A percentile compares a stretch with the other conserved stretches of the same genome.
Evolutionary conservation across 1,284 basidiomycete genomes (phyloP).

Genomic region (Fomitopsis schrenkii): DNA sequence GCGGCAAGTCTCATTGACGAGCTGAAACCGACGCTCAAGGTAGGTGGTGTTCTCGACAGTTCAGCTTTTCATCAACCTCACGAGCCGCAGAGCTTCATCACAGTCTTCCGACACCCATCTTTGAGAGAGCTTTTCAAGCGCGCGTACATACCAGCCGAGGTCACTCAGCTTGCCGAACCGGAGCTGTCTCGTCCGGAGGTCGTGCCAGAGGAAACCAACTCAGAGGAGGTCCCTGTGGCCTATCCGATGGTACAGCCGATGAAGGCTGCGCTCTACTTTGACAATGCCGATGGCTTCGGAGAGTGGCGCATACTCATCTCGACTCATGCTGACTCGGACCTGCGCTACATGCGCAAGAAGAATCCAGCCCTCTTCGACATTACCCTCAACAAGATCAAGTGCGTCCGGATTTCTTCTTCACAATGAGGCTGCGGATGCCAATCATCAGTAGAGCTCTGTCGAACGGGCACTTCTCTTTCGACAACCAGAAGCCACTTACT

Average conservation of each 20-base stretch:
- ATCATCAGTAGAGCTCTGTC: constrained; percentile 50
- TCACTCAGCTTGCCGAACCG: neutral
- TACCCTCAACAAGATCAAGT: constrained; percentile 60
- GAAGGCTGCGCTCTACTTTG: constrained; percentile 46
- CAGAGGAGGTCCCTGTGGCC: constrained; percentile 18
- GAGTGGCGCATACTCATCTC: constrained; percentile 50
- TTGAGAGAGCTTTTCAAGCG: neutral
- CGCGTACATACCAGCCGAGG: neutral
- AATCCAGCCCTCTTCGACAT: constrained; percentile 42
- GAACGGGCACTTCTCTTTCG: constrained; percentile 60
- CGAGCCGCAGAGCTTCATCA: constrained; percentile 17
- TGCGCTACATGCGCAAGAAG: constrained; percentile 36
- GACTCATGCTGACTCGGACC: constrained; percentile 37
- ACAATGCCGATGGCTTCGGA: constrained; percentile 48
- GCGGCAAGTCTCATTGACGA: constrained; percentile 15
- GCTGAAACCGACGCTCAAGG: constrained; percentile 28
- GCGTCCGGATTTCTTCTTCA: neutral
- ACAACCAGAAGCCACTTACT: constrained; percentile 64
- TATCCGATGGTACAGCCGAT: constrained; percentile 46
- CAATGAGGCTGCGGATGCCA: neutral
- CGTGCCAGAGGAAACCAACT: neutral
- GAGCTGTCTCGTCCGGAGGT: neutral
- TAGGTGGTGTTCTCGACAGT: constrained; percentile 6
- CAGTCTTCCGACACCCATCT: constrained; percentile 17
- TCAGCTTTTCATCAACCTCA: neutral